These are phyloP conservation scores for Primulina tabacum DNA, from an alignment of 257 asterid genomes.

Conservation along the genomic window DNA sequence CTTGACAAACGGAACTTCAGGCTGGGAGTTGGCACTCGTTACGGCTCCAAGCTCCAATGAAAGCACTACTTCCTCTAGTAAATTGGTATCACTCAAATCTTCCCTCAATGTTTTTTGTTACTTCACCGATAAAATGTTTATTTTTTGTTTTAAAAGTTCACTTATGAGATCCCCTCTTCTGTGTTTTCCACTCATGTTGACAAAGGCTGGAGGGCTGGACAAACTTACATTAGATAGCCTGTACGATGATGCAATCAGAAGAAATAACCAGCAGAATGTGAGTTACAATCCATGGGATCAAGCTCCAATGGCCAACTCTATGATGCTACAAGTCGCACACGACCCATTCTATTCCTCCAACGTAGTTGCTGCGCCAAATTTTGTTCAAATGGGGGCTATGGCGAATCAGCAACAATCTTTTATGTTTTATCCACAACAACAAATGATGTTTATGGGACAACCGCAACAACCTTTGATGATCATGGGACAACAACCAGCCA, in stretches of 20 bases:
- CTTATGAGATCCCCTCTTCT: not conserved
- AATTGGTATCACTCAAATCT: constrained; percentile 56
- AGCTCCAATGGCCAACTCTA: constrained; percentile 37
- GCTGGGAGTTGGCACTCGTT: constrained; percentile 97
- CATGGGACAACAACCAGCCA: constrained; percentile 41
- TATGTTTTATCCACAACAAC: constrained; percentile 46
- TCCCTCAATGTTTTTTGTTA: not conserved
- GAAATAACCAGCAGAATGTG: constrained; percentile 63
- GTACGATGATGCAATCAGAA: constrained; percentile 88
- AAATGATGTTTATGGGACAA: constrained; percentile 45
- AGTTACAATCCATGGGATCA: constrained; percentile 96
- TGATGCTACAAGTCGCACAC: constrained; percentile 44
- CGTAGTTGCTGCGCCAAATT: constrained; percentile 53
- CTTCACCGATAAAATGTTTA: not conserved
- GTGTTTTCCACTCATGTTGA: constrained; percentile 3
- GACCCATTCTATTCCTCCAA: constrained; percentile 80
- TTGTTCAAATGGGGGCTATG: constrained; percentile 74
- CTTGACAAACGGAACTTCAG: constrained; percentile 59
- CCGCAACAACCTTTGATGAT: constrained; percentile 42
- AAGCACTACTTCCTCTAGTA: constrained; percentile 53
- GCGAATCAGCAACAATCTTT: constrained; percentile 60
- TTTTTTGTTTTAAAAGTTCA: not conserved
- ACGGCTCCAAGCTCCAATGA: constrained; percentile 86
- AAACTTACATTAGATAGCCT: constrained; percentile 83
- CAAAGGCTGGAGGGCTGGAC: constrained; percentile 91